Percentiles rank a stretch among this genome's conserved stretches.
phyloP scores from a whole-genome alignment of 139 green algal species.

The Trebouxia sp. region DNA sequence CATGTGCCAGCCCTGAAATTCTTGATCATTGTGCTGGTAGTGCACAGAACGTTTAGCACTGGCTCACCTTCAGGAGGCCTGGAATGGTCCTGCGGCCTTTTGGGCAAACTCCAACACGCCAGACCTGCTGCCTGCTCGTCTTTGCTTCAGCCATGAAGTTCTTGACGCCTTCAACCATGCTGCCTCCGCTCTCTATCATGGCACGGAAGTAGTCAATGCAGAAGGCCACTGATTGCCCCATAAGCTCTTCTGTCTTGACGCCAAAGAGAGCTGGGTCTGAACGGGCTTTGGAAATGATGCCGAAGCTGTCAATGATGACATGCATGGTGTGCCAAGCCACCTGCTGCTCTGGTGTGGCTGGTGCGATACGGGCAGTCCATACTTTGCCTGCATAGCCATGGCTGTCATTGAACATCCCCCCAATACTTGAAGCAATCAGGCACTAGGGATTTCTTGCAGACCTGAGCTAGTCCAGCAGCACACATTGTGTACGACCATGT shows the following conservation, averaged over 20 bases:
- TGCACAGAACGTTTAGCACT: neutral
- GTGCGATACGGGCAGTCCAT: constrained; percentile 6
- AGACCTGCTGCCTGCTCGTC: neutral
- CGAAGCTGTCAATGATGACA: constrained; percentile 17
- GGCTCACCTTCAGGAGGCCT: constrained; percentile 18
- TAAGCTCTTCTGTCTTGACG: constrained; percentile 23
- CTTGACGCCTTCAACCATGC: neutral
- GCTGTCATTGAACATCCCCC: too few relatives aligned
- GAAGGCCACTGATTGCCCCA: constrained; percentile 25
- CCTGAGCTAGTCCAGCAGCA: too few relatives aligned
- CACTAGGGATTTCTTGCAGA: too few relatives aligned
- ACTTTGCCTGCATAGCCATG: constrained; percentile 27
- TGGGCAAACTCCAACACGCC: constrained; percentile 1
- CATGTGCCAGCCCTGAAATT: neutral
- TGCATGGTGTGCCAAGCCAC: constrained; percentile 29
- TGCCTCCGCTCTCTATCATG: constrained; percentile 12
- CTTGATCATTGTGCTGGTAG: neutral
- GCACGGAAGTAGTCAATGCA: constrained; percentile 26
- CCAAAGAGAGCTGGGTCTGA: constrained; percentile 24
- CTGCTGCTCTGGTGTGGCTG: constrained; percentile 14
- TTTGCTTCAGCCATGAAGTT: neutral
- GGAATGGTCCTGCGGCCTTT: neutral
- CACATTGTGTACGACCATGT: too few relatives aligned
- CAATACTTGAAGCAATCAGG: too few relatives aligned
- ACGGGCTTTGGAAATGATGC: constrained; percentile 19